Conservation (phyloP, 169 alveolate species). For the Plasmodium relictum region DNA sequence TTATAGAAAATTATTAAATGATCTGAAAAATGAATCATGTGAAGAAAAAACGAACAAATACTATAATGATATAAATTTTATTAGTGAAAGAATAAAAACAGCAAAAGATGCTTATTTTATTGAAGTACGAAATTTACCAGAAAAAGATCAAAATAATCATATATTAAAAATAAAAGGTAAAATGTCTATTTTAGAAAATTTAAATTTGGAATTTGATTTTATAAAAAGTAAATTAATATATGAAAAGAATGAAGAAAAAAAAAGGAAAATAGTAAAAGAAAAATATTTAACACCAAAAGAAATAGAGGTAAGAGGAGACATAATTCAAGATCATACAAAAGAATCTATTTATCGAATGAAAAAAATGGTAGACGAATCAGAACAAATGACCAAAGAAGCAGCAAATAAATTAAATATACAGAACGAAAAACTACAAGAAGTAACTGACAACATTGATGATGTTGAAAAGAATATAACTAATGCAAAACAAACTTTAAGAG, state of each 20-base stretch:
- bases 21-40: background rate
- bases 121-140: conserved; percentile 57
- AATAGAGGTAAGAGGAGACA: conserved; percentile 40
- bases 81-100: conserved; percentile 66
- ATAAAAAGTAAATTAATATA: conserved; percentile 44
- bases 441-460: conserved; percentile 66
- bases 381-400: conserved; percentile 65
- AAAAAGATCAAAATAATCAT: conserved; percentile 37
- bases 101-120: conserved; percentile 75
- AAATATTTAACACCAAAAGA: conserved; percentile 55
- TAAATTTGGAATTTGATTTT: conserved; percentile 54
- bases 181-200: conserved; percentile 45
- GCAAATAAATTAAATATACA: conserved; percentile 45
- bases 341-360: conserved; percentile 65
- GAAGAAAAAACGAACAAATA: conserved; percentile 47
- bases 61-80: conserved; percentile 40
- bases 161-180: conserved; percentile 50
- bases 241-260: conserved; percentile 33
- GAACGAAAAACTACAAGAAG: conserved; percentile 50
- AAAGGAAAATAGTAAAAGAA: conserved; percentile 6
- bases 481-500: conserved; percentile 67
- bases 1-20: conserved; percentile 31
- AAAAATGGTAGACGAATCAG: conserved; percentile 69
- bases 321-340: conserved; percentile 66
- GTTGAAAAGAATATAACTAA: conserved; percentile 54